Percentiles rank a stretch among this genome's conserved stretches.
Evolutionary conservation across 2,329 filamentous ascomycete species (phyloP).

Genomic region (Sphaceloma murrayae): DNA sequence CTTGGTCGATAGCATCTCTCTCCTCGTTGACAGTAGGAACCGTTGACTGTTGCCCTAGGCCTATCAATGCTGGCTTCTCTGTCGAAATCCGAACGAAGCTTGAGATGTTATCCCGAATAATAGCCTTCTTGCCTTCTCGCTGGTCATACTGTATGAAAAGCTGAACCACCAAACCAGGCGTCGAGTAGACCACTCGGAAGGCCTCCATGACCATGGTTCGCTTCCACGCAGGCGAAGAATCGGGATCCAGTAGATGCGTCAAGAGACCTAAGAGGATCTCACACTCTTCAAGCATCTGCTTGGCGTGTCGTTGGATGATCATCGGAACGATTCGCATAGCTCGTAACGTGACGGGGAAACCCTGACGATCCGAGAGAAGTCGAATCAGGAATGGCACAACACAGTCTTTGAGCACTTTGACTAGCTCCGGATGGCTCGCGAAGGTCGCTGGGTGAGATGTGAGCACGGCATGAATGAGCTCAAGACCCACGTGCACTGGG

Average conservation of each 20-base stretch:
- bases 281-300: conserved; percentile 65
- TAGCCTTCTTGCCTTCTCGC: conserved; percentile 58
- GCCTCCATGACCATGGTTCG: conserved; percentile 84
- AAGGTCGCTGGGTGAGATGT: conserved; percentile 79
- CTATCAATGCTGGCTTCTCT: conserved; percentile 82
- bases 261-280: conserved; percentile 73
- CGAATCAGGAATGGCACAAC: conserved; percentile 78
- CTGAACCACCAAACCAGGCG: conserved; percentile 65
- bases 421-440: conserved; percentile 66
- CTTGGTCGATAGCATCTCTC: conserved; percentile 61
- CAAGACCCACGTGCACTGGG: conserved; percentile 73
- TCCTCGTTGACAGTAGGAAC: conserved; percentile 55
- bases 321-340: conserved; percentile 76
- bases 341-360: conserved; percentile 73
- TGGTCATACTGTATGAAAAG: conserved; percentile 76
- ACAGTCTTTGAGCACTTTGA: conserved; percentile 62
- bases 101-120: conserved; percentile 73
- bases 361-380: conserved; percentile 64
- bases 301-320: conserved; percentile 67
- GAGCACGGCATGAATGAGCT: conserved; percentile 84
- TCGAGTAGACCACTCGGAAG: conserved; percentile 74
- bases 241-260: conserved; percentile 80
- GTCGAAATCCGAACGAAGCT: conserved; percentile 87
- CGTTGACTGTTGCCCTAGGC: conserved; percentile 79
- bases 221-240: conserved; percentile 70